These are phyloP conservation scores for Meyerozyma carpophila DNA, from an alignment of 1,139 yeast genomes.

Conservation along the genomic window DNA sequence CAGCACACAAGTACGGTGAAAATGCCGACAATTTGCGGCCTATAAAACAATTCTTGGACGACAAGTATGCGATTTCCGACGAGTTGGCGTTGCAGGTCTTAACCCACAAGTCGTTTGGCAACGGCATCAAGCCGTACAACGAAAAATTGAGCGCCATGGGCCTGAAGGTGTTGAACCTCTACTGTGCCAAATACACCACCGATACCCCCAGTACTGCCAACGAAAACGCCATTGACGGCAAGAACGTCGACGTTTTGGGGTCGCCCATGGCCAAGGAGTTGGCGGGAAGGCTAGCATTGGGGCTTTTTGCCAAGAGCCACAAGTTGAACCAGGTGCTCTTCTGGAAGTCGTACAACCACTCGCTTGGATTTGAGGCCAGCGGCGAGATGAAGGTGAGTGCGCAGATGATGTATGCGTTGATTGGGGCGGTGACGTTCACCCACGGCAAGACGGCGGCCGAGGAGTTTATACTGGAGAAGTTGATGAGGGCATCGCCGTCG, in stretches of 20 bases:
- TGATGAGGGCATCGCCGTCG: constrained; percentile 18
- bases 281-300: constrained; percentile 45
- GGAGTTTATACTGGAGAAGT: constrained; percentile 48
- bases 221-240: constrained; percentile 43
- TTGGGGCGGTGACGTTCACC: constrained; percentile 72
- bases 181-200: constrained; percentile 49
- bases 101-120: constrained; percentile 92
- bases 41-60: constrained; percentile 42
- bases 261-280: constrained; percentile 47
- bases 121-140: constrained; percentile 83
- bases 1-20: constrained; percentile 57
- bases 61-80: constrained; percentile 42
- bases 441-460: constrained; percentile 62
- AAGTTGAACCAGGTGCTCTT: constrained; percentile 56
- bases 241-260: constrained; percentile 64
- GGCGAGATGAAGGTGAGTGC: constrained; percentile 62
- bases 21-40: constrained; percentile 43
- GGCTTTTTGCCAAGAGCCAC: constrained; percentile 46
- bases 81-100: constrained; percentile 67
- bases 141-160: constrained; percentile 80
- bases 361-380: constrained; percentile 44
- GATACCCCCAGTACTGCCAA: constrained; percentile 20
- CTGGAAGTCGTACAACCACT: constrained; percentile 63
- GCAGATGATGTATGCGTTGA: constrained; percentile 65
- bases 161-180: constrained; percentile 60